Evolutionary conservation across 805 yeast genomes (phyloP), one percentile per base, ranked within the genome.

Genomic region (Ogataea thermomethanolica): DNA sequence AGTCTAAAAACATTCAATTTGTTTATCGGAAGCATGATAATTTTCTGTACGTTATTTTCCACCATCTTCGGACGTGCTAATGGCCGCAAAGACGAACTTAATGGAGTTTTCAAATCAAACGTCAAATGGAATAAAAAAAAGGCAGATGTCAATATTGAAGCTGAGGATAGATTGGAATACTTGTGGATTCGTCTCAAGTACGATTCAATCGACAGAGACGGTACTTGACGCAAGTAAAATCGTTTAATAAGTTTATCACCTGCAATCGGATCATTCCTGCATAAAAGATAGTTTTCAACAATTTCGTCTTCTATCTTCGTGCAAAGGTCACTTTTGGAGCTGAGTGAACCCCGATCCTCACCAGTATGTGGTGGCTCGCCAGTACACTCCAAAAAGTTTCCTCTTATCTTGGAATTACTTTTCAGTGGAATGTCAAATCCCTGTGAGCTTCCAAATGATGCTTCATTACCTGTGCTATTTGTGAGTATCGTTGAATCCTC

Each of bases 1-100:
- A 71, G 49, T 25, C 76, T 48, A 44, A 68, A 66, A 5, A 63
- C 67, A 41, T 71, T 70, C 33, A 63, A 48, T 6, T 55, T 53
- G 29, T 66, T 61, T 9, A 71, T 50, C 2, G 63, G 61, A 22
- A 62, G 38, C 58, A 62, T 48, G 27, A 41, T 29, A 4, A 58
- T 14, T 9, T 37, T 33, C 5, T 20, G 35, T 3, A 39, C 32
- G 4, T 22, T 11, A 6, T 29, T 33, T 11, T 28, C 33, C 11
- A 33, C 20, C n/a, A 20, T 22, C n/a, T 27, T n/a, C 15, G 49
- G 48, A 7, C 37, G 33, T n/a, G 35, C 23, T 26, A 36, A 35
- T 2, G 54, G 51, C 13, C 41, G 29, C 10, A 39, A 25, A 9
- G 46, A 43, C 14, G 43, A 34, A 27, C 40, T 43, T 22, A 49